Conservation (phyloP, 2,329 filamentous ascomycete genomes). For the Teratosphaeria epicoccoides region DNA sequence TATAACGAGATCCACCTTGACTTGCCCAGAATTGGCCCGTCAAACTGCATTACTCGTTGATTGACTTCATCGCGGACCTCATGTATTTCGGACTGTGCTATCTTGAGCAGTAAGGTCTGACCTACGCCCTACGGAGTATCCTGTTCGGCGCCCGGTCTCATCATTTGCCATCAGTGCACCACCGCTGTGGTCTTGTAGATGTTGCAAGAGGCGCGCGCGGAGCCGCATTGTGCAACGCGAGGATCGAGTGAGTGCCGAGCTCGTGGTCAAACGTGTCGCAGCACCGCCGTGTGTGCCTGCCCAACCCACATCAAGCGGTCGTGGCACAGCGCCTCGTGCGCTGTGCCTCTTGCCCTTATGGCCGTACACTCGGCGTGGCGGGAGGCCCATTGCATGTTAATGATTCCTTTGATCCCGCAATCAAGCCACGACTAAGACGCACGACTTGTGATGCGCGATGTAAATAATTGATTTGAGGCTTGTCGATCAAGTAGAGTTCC, state of each 20-base stretch:
- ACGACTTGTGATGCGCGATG: background rate
- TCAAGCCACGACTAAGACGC: background rate
- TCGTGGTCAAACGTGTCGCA: background rate
- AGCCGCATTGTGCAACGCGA: background rate
- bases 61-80: no score
- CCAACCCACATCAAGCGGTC: no score
- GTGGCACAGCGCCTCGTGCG: background rate
- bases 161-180: background rate
- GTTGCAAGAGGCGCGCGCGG: background rate
- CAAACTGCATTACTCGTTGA: background rate
- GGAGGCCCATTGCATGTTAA: background rate
- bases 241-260: background rate
- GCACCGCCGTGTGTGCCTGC: no score
- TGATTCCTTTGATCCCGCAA: background rate
- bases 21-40: background rate
- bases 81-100: background rate
- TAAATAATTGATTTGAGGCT: background rate
- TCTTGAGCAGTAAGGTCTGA: background rate
- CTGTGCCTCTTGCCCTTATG: background rate
- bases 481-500: background rate
- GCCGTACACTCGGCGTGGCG: background rate
- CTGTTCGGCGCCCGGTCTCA: background rate
- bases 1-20: background rate
- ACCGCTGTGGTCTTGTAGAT: background rate
- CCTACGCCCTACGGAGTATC: no score